Evolutionary conservation across 2,329 filamentous ascomycete genomes (phyloP), one percentile per base, ranked within the genome.

Genomic region (Cercospora berteroae): DNA sequence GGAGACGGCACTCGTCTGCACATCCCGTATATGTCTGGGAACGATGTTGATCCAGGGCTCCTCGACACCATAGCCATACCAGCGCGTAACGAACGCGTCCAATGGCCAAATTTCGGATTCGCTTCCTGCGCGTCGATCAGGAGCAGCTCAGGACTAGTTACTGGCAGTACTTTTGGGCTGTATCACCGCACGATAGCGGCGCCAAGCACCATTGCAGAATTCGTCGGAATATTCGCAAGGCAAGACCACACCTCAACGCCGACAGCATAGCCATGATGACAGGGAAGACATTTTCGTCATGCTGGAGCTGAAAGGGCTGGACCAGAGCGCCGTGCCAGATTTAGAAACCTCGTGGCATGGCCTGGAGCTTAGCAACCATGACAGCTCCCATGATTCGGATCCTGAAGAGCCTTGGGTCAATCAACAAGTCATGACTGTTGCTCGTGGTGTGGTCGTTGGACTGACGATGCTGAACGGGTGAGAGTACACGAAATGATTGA

Each of bases 61-160:
- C 20, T 48, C 56, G 9, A 36, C n/a, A 20, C 7, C 31, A 18
- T 59, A n/a, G 29, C 16, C 42, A 16, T 48, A 23, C 8, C 42
- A 23, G 44, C 44, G 44, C 44, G 44, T 31, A 8, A 25, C 33
- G 31, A 62, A 44, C 23, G 27, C 23, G 20, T 50, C 12, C 20
- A 52, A 44, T 63, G 59, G 64, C 18, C 59, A 63, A 63, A 59
- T 66, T 39, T 63, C 59, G 59, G 64, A 33, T 33, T 25, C 42
- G 59, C 39, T 23, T 55, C 33, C 64, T 55, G 29, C 59, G 36
- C 33, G 52, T 25, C 36, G 33, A 62, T 55, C 57, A 65, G 52
- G 52, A 57, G 52, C 18, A 50, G 44, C 20, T 23, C 44, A 50
- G 44, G 44, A 50, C 44, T 12, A n/a, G n/a, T n/a, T n/a, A 50